Conservation (phyloP, 202 grass and related monocot species). For the Brachypodium distachyon region DNA sequence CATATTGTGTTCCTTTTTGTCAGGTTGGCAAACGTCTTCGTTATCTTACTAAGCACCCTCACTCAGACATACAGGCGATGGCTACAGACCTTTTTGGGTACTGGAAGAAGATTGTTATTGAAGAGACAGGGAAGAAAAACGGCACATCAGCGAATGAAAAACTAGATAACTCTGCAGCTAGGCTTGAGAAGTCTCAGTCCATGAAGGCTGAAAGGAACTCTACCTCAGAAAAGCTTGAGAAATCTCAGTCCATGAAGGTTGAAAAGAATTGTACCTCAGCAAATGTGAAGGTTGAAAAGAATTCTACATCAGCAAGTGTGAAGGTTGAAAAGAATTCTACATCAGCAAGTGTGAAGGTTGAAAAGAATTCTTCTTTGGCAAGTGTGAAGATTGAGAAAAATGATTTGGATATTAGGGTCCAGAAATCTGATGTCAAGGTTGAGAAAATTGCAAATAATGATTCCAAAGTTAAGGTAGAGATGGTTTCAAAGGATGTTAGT, state of each 20-base stretch:
- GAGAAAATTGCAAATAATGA: conserved; percentile 32
- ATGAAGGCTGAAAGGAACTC: conserved; percentile 40
- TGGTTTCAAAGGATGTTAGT: conserved; percentile 24
- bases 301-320: neutral
- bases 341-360: conserved; percentile 32
- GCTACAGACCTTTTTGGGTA: conserved; percentile 69
- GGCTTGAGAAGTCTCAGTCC: conserved; percentile 30
- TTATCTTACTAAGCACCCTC: conserved; percentile 76
- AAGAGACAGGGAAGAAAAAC: conserved; percentile 73
- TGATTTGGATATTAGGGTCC: conserved; percentile 20
- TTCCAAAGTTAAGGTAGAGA: conserved; percentile 36
- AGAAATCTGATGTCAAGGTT: conserved; percentile 32
- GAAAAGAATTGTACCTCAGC: conserved; percentile 26
- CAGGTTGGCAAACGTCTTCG: conserved; percentile 89
- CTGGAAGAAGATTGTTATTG: conserved; percentile 88
- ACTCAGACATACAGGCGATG: conserved; percentile 54
- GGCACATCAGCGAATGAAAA: conserved; percentile 36
- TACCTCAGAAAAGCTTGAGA: conserved; percentile 13
- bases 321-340: conserved; percentile 34
- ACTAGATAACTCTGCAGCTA: conserved; percentile 28
- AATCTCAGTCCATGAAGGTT: conserved; percentile 31
- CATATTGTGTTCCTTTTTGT: conserved; percentile 8
- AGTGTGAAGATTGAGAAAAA: conserved; percentile 35
- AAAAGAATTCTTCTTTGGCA: conserved; percentile 18
- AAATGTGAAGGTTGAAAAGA: conserved; percentile 40